phyloP scores from a whole-genome alignment of 192 early-diverging fungal genomes.

The Coemansia sp. region DNA sequence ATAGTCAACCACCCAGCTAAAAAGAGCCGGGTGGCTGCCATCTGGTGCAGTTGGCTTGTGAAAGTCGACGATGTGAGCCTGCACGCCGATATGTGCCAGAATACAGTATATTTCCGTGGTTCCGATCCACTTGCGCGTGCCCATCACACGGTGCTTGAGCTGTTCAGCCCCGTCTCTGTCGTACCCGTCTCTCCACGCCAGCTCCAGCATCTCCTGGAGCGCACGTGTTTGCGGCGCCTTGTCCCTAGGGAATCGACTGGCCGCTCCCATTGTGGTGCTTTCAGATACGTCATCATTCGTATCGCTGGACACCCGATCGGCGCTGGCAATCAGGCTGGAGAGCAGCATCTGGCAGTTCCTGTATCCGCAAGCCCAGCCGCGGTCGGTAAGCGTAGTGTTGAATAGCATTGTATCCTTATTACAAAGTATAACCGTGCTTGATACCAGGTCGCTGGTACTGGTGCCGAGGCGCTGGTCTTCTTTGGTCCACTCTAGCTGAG shows the following conservation, averaged over 20 bases:
- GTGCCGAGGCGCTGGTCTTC: background rate
- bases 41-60: constrained; percentile 58
- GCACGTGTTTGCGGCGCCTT: constrained; percentile 36
- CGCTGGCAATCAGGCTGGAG: constrained; percentile 37
- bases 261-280: background rate
- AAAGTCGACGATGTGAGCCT: constrained; percentile 64
- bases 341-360: constrained; percentile 70
- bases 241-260: background rate
- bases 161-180: constrained; percentile 61
- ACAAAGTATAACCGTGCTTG: constrained; percentile 17
- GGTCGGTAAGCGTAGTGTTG: constrained; percentile 37
- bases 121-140: constrained; percentile 70
- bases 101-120: constrained; percentile 68
- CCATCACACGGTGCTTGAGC: constrained; percentile 54
- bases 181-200: constrained; percentile 61
- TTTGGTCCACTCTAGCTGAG: background rate
- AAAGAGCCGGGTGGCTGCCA: constrained; percentile 57
- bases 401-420: constrained; percentile 22
- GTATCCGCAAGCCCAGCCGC: constrained; percentile 73
- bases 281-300: background rate
- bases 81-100: constrained; percentile 57
- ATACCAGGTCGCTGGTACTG: background rate
- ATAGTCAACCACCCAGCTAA: constrained; percentile 61
- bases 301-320: background rate
- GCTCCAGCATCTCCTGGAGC: constrained; percentile 59